Conservation (phyloP, 495 filamentous ascomycete species). For the Lineolata rhizophorae region DNA sequence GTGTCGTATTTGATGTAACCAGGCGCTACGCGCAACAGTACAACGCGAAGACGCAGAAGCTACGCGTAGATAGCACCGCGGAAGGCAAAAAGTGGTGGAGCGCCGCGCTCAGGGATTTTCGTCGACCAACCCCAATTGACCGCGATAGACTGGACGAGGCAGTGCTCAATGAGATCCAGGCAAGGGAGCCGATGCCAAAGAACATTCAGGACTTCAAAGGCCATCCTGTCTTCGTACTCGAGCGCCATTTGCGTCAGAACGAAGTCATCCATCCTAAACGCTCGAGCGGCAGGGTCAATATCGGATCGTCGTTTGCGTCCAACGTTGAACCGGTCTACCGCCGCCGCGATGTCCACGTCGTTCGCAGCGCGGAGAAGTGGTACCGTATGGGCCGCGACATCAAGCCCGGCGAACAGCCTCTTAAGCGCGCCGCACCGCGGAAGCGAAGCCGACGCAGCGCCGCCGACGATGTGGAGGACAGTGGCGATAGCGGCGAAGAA, state of each 20-base stretch:
- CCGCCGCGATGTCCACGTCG: conserved; percentile 52
- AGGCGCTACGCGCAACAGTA: conserved; percentile 32
- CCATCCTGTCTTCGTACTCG: conserved; percentile 75
- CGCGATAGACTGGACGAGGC: conserved; percentile 63
- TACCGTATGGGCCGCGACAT: conserved; percentile 66
- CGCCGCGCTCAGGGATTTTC: conserved; percentile 35
- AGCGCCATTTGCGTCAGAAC: conserved; percentile 66
- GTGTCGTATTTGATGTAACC: conserved; percentile 49
- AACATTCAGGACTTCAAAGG: conserved; percentile 84
- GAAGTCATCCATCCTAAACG: conserved; percentile 56
- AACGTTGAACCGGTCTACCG: conserved; percentile 53
- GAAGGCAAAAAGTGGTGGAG: conserved; percentile 56
- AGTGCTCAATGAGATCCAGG: conserved; percentile 47
- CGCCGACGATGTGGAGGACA: conserved; percentile 5
- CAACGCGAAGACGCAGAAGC: conserved; percentile 67
- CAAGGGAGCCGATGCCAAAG: conserved; percentile 66
- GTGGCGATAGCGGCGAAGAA: conserved; percentile 12
- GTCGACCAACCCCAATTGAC: conserved; percentile 18
- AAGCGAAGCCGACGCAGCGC: conserved; percentile 9
- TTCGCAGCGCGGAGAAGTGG: conserved; percentile 65
- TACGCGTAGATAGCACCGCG: conserved; percentile 46
- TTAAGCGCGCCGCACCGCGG: conserved; percentile 36
- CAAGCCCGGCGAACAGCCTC: conserved; percentile 47
- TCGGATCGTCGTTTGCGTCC: conserved; percentile 34
- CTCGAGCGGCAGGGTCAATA: conserved; percentile 52